These are phyloP conservation scores for Fusarium armeniacum DNA, from an alignment of 2,329 filamentous ascomycete species.

Conservation along the genomic window DNA sequence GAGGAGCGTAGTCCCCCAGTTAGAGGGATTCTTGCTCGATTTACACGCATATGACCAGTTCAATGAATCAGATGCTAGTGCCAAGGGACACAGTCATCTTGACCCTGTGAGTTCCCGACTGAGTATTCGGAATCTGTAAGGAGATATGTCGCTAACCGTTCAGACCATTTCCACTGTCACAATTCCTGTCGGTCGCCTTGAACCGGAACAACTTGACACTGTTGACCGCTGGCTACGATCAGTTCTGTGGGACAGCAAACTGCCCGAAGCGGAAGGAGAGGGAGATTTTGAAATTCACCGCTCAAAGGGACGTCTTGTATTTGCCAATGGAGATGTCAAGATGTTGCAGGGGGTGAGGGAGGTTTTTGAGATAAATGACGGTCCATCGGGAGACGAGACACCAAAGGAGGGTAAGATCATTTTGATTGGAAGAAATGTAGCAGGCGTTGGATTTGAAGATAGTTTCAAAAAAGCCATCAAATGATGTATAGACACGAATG, in stretches of 20 bases:
- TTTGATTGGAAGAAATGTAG: constrained; percentile 71
- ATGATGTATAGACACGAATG: constrained; percentile 9
- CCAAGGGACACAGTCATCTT: constrained; percentile 89
- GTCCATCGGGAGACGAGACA: constrained; percentile 54
- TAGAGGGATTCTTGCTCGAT: constrained; percentile 90
- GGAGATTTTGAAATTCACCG: constrained; percentile 83
- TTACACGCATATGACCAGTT: constrained; percentile 93
- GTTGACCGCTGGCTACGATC: constrained; percentile 87
- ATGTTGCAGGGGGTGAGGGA: constrained; percentile 94
- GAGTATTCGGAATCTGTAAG: neutral
- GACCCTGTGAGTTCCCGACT: constrained; percentile 75
- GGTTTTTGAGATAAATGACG: constrained; percentile 90
- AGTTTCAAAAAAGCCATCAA: constrained; percentile 57
- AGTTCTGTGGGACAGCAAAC: constrained; percentile 82
- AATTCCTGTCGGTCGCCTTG: constrained; percentile 74
- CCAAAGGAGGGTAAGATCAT: constrained; percentile 69
- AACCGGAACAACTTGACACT: constrained; percentile 67
- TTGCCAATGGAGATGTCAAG: constrained; percentile 75
- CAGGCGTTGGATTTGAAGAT: constrained; percentile 64
- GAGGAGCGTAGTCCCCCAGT: constrained; percentile 81
- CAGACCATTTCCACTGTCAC: constrained; percentile 88
- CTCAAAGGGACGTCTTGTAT: constrained; percentile 82
- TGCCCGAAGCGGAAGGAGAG: constrained; percentile 63
- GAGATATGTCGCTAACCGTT: constrained; percentile 31
- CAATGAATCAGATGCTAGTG: constrained; percentile 76